These are phyloP conservation scores for Silene noctiflora DNA, from an alignment of 179 eudicot species.

Conservation along the genomic window DNA sequence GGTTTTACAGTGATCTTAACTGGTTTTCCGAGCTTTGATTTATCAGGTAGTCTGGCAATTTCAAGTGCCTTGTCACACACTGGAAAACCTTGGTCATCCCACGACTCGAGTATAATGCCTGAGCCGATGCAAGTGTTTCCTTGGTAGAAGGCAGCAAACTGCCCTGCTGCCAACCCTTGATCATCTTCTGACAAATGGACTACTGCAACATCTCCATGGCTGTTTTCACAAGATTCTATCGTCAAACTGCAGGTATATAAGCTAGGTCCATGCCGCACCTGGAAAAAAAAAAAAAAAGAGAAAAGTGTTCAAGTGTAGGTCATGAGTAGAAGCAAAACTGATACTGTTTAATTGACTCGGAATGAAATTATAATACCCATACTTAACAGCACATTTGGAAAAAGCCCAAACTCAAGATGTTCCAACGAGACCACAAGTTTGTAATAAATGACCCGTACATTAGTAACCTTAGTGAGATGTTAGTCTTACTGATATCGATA, in stretches of 20 bases:
- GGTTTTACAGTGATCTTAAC: constrained; percentile 66
- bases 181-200: constrained; percentile 80
- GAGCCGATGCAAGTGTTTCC: constrained; percentile 73
- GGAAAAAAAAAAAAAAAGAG: constrained; percentile 21
- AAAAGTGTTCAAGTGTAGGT: too few species aligned
- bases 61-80: constrained; percentile 76
- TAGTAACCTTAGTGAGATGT: too few species aligned
- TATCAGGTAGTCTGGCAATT: constrained; percentile 69
- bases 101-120: constrained; percentile 79
- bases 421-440: too few species aligned
- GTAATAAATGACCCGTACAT: too few species aligned
- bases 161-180: constrained; percentile 98
- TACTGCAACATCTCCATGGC: constrained; percentile 50
- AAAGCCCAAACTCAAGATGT: too few species aligned
- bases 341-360: too few species aligned
- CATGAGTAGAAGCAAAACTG: too few species aligned
- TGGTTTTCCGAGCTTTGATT: constrained; percentile 76
- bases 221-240: constrained; percentile 41
- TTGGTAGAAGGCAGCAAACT: constrained; percentile 87
- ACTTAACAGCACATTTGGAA: too few species aligned
- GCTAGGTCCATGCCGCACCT: constrained; percentile 95
- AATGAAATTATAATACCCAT: too few species aligned
- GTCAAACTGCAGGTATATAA: constrained; percentile 56
- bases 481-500: too few species aligned
- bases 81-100: constrained; percentile 82